phyloP scores from a whole-genome alignment of 805 yeast species.

The Cyberlindnera samutprakarnensis region DNA sequence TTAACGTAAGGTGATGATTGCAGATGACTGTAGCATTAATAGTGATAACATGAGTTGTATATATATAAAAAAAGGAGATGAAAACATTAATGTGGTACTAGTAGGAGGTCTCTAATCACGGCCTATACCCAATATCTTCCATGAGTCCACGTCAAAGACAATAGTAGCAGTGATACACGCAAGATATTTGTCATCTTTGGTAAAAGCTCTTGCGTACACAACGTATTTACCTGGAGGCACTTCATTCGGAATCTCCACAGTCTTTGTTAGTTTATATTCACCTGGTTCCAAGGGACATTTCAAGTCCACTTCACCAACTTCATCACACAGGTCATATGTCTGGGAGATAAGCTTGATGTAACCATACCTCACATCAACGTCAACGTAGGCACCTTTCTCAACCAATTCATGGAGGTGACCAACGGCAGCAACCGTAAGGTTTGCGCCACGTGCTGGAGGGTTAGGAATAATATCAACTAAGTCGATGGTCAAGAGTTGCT shows the following conservation, averaged over 20 bases:
- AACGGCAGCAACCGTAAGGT: conserved; percentile 69
- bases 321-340: conserved; percentile 90
- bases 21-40: too few relatives aligned
- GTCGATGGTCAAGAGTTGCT: conserved; percentile 59
- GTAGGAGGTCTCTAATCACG: too few relatives aligned
- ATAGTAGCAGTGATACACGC: conserved; percentile 78
- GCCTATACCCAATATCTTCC: too few relatives aligned
- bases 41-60: too few relatives aligned
- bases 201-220: conserved; percentile 85
- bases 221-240: conserved; percentile 94
- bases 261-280: conserved; percentile 52
- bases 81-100: too few relatives aligned
- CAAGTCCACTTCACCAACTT: conserved; percentile 74
- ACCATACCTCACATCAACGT: conserved; percentile 88
- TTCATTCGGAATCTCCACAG: conserved; percentile 79
- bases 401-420: conserved; percentile 54
- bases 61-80: background rate
- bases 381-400: conserved; percentile 87
- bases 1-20: too few relatives aligned
- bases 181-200: conserved; percentile 71
- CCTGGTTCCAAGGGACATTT: conserved; percentile 80
- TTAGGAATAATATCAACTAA: conserved; percentile 64
- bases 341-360: conserved; percentile 82
- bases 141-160: conserved; percentile 31
- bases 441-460: conserved; percentile 84